These are phyloP conservation scores for Sphaerulina musiva DNA, from an alignment of 2,329 filamentous ascomycete genomes.

Conservation along the genomic window DNA sequence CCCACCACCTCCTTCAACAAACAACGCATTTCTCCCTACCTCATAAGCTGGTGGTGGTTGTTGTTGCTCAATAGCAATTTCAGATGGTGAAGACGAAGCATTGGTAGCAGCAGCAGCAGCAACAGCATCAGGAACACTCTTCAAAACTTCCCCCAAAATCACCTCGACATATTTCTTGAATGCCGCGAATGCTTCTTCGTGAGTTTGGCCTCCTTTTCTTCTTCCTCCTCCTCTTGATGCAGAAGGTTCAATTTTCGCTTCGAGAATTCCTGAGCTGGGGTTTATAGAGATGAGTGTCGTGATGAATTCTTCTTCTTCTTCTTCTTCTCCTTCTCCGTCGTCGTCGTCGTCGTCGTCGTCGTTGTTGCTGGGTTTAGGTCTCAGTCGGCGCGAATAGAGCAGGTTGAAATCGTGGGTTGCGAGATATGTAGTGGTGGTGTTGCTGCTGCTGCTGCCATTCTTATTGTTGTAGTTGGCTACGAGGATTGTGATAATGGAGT, in stretches of 20 bases:
- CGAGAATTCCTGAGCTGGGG: slow-evolving; percentile 18
- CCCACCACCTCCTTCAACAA: neutral
- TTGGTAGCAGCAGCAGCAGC: neutral
- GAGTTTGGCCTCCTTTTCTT: slow-evolving; percentile 16
- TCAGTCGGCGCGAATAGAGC: slow-evolving; percentile 17
- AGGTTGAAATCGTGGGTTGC: slow-evolving; percentile 22
- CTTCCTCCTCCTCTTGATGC: too few relatives aligned
- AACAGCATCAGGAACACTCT: slow-evolving; percentile 15
- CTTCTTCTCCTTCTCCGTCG: neutral
- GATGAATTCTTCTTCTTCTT: slow-evolving; percentile 13
- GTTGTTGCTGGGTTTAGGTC: too few relatives aligned
- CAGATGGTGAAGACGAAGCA: neutral
- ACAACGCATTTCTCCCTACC: neutral
- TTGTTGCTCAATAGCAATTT: neutral
- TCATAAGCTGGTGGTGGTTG: neutral
- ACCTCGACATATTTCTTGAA: slow-evolving; percentile 25
- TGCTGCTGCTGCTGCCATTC: neutral
- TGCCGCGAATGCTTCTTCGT: slow-evolving; percentile 21
- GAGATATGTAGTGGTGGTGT: slow-evolving; percentile 18
- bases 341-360: too few relatives aligned
- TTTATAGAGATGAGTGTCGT: slow-evolving; percentile 22
- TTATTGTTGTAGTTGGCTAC: too few relatives aligned
- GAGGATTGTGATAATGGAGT: too few relatives aligned
- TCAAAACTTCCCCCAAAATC: slow-evolving; percentile 15
- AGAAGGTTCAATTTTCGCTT: slow-evolving; percentile 22